A percentile compares a stretch with the other conserved stretches of the same genome.
Evolutionary conservation across 768 basidiomycete genomes (phyloP).

Genomic region (Kwoniella heveanensis): DNA sequence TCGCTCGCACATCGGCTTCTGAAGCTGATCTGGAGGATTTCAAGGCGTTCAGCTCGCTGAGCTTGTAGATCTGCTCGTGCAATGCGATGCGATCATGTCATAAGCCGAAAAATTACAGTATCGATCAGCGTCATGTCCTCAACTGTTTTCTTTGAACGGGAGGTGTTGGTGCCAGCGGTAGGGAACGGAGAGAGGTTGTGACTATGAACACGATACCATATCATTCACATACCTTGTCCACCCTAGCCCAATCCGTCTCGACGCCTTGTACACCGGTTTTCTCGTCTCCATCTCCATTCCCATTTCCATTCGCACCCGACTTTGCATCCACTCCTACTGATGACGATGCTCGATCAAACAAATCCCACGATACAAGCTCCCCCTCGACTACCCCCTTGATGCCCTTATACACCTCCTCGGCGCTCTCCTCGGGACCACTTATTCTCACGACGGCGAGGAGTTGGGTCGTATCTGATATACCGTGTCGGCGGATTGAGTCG

Average conservation of each 20-base stretch:
- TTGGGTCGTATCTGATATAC: slow-evolving; percentile 68
- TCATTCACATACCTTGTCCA: slow-evolving; percentile 68
- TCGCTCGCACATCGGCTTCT: slow-evolving; percentile 55
- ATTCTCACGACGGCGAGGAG: slow-evolving; percentile 75
- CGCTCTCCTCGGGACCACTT: slow-evolving; percentile 56
- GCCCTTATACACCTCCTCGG: slow-evolving; percentile 56
- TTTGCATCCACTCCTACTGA: slow-evolving; percentile 57
- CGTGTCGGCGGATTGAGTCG: slow-evolving; percentile 83
- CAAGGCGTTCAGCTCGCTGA: slow-evolving; percentile 61
- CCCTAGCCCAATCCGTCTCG: slow-evolving; percentile 65
- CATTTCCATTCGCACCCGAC: too few relatives aligned
- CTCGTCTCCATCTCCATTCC: too few relatives aligned
- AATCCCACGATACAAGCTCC: slow-evolving; percentile 60
- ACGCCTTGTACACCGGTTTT: slow-evolving; percentile 80
- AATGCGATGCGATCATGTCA: not conserved
- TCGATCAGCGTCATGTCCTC: too few relatives aligned
- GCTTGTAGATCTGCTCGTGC: slow-evolving; percentile 73
- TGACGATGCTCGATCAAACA: slow-evolving; percentile 61
- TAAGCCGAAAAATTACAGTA: too few relatives aligned
- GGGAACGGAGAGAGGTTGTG: not conserved
- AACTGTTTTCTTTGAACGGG: too few relatives aligned
- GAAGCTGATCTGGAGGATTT: slow-evolving; percentile 18
- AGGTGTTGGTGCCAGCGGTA: not conserved
- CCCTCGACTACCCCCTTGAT: slow-evolving; percentile 69
- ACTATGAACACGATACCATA: not conserved